Evolutionary conservation across 2,329 filamentous ascomycete genomes (phyloP).

Genomic region (Pseudogymnoascus sp.): DNA sequence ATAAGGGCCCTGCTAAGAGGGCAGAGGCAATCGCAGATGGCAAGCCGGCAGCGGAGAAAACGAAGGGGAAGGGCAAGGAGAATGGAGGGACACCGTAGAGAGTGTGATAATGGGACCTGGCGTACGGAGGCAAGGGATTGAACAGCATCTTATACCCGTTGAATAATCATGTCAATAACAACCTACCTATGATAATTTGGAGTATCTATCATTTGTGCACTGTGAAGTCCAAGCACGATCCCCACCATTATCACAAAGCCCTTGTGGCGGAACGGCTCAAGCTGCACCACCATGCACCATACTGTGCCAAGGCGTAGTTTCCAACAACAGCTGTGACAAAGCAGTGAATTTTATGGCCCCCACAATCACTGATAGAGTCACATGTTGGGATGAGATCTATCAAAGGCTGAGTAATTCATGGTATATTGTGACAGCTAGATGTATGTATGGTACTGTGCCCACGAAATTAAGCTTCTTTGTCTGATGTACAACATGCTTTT

Average conservation of each 20-base stretch:
- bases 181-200: neutral
- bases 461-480: neutral
- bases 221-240: neutral
- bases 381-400: neutral
- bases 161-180: neutral
- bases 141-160: constrained; percentile 7
- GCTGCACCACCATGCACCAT: neutral
- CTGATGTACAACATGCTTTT: neutral
- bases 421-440: neutral
- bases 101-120: neutral
- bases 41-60: neutral
- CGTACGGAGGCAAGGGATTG: neutral
- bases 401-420: neutral
- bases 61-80: neutral
- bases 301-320: neutral
- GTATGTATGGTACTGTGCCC: neutral
- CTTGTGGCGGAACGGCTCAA: neutral
- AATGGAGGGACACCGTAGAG: neutral
- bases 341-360: neutral
- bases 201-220: neutral
- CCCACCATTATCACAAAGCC: neutral
- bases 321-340: neutral
- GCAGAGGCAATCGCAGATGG: neutral
- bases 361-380: neutral
- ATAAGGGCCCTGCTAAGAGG: constrained; percentile 8